Percentiles rank a stretch among this genome's conserved stretches.
Evolutionary conservation across 164 flowering plant species (phyloP).

Genomic region (Sextonia rubra): DNA sequence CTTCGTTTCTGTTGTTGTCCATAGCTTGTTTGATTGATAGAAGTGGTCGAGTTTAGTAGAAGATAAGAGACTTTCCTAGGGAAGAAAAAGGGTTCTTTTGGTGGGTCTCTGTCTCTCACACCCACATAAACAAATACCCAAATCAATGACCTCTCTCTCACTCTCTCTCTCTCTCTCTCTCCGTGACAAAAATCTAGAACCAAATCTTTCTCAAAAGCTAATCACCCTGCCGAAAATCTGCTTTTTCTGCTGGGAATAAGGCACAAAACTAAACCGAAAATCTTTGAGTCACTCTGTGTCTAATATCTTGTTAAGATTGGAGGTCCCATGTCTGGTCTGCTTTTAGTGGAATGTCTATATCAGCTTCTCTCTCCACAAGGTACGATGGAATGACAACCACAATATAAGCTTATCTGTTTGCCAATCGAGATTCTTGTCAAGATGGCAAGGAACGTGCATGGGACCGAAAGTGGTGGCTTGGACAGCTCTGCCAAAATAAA

Average conservation of each 20-base stretch:
- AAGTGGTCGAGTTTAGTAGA: neutral
- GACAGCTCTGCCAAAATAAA: neutral
- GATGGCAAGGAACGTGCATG: conserved; percentile 5
- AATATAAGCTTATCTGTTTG: neutral
- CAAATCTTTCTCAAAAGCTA: neutral
- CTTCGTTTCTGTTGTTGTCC: conserved; percentile 6
- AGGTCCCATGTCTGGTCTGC: neutral
- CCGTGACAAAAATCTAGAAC: neutral
- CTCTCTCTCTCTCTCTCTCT: neutral
- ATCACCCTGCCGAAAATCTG: neutral
- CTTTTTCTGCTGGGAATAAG: neutral
- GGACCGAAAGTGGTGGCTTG: neutral
- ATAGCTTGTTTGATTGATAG: conserved; percentile 8
- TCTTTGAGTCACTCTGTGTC: neutral
- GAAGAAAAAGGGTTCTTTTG: neutral
- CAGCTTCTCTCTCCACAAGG: neutral
- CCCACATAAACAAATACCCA: neutral
- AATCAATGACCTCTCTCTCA: neutral
- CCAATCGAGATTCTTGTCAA: neutral
- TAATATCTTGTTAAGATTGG: too few species aligned
- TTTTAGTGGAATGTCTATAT: neutral
- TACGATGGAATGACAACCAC: conserved; percentile 3
- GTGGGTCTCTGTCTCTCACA: neutral
- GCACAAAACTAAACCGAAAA: neutral
- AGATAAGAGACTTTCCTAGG: neutral